phyloP scores from a whole-genome alignment of 2,329 filamentous ascomycete genomes.

The Torrubiellomyces zombiae region DNA sequence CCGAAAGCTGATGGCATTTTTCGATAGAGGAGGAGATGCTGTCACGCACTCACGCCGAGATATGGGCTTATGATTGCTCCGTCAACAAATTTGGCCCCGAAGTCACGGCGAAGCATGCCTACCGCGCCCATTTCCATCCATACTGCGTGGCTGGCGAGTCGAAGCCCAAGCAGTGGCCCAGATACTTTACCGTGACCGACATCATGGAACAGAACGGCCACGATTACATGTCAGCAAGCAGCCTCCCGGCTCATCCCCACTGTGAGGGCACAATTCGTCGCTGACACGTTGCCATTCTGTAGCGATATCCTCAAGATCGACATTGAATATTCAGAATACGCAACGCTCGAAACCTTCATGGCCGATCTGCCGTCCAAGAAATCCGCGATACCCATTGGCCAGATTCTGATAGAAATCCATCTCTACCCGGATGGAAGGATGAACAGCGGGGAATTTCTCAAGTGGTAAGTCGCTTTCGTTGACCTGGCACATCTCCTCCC shows the following conservation, averaged over 20 bases:
- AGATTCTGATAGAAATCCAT: conserved; percentile 8
- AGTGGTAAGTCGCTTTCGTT: too few relatives aligned
- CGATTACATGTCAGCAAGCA: too few relatives aligned
- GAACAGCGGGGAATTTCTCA: too few relatives aligned
- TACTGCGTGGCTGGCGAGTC: conserved; percentile 15
- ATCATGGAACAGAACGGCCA: conserved; percentile 21
- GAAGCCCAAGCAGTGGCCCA: conserved; percentile 10
- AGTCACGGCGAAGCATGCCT: conserved; percentile 8
- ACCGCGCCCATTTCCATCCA: conserved; percentile 15
- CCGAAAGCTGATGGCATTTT: too few relatives aligned
- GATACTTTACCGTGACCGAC: conserved; percentile 17
- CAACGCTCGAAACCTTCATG: conserved; percentile 5
- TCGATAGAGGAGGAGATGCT: conserved; percentile 21
- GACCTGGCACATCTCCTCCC: too few relatives aligned
- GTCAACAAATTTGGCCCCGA: conserved; percentile 16
- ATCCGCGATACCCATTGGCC: conserved; percentile 7
- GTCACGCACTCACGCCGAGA: conserved; percentile 17
- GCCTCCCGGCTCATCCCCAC: too few relatives aligned
- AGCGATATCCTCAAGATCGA: conserved; percentile 25
- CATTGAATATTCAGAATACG: conserved; percentile 20
- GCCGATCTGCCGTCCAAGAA: conserved; percentile 1
- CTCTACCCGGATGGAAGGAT: too few relatives aligned
- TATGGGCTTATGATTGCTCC: conserved; percentile 23
- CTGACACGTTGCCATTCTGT: too few relatives aligned
- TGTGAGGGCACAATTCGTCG: too few relatives aligned